Conservation (phyloP, 169 alveolate species). For the Perkinsus chesapeaki region DNA sequence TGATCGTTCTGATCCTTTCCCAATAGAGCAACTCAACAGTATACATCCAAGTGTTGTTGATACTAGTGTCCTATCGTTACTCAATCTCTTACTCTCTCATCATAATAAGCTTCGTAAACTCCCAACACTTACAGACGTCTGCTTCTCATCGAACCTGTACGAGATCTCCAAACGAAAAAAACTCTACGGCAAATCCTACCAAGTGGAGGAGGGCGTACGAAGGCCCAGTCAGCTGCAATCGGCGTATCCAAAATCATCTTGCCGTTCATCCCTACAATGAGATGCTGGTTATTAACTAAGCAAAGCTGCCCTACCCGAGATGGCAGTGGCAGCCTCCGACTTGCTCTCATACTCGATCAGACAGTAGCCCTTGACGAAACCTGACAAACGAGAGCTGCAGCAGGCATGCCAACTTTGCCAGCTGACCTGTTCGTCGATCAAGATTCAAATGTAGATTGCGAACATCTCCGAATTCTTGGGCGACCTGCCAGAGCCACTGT, state of each 20-base stretch:
- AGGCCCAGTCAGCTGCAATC: slow-evolving; percentile 30
- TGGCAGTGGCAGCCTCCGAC: slow-evolving; percentile 33
- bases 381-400: background rate
- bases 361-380: slow-evolving; percentile 30
- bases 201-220: background rate
- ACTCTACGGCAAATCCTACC: background rate
- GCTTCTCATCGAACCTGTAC: background rate
- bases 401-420: background rate
- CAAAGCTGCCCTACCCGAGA: slow-evolving; percentile 13
- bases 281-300: background rate
- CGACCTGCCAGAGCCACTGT: background rate
- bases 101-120: background rate
- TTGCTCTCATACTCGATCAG: slow-evolving; percentile 24
- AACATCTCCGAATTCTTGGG: slow-evolving; percentile 70
- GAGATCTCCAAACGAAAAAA: background rate
- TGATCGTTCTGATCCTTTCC: too few relatives aligned
- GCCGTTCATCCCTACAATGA: slow-evolving; percentile 11
- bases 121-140: background rate
- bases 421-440: slow-evolving; percentile 80
- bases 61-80: background rate
- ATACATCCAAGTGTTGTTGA: background rate
- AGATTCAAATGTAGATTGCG: slow-evolving; percentile 79
- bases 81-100: background rate
- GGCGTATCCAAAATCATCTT: slow-evolving; percentile 11
- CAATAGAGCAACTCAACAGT: background rate